phyloP scores from a whole-genome alignment of 176 grass and related monocot genomes.

The Leersia perrieri region DNA sequence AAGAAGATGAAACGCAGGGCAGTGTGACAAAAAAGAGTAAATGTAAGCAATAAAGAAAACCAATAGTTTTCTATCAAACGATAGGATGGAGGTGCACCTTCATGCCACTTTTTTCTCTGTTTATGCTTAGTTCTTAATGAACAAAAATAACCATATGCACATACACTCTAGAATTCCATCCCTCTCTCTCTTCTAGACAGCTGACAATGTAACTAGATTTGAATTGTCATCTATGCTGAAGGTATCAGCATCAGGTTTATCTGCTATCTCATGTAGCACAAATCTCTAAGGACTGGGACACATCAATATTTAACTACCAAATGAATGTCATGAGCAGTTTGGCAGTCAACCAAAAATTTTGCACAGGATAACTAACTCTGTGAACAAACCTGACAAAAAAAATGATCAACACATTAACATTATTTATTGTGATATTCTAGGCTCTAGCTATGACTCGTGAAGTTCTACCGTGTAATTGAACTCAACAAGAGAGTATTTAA shows the following conservation, averaged over 20 bases:
- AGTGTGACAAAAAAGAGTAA: background rate
- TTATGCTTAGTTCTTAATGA: background rate
- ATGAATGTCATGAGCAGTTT: background rate
- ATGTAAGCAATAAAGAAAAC: conserved; percentile 3
- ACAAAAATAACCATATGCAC: conserved; percentile 3
- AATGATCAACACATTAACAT: background rate
- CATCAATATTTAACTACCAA: background rate
- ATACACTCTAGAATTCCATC: background rate
- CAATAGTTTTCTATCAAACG: conserved; percentile 3
- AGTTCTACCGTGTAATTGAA: background rate
- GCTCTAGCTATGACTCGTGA: conserved; percentile 1
- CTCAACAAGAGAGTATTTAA: conserved; percentile 15
- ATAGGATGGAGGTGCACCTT: background rate
- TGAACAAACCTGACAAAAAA: background rate
- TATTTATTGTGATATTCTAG: conserved; percentile 14
- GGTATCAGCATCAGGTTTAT: background rate
- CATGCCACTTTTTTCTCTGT: background rate
- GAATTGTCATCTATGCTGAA: background rate
- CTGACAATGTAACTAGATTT: background rate
- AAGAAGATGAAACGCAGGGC: background rate
- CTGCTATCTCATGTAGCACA: background rate
- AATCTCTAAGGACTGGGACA: conserved; percentile 2
- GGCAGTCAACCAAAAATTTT: background rate
- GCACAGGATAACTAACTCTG: background rate
- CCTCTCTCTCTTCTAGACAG: background rate